Evolutionary conservation across 78 protist species (phyloP), one percentile per base, ranked within the genome.

Genomic region (Dictyostelium citrinum): DNA sequence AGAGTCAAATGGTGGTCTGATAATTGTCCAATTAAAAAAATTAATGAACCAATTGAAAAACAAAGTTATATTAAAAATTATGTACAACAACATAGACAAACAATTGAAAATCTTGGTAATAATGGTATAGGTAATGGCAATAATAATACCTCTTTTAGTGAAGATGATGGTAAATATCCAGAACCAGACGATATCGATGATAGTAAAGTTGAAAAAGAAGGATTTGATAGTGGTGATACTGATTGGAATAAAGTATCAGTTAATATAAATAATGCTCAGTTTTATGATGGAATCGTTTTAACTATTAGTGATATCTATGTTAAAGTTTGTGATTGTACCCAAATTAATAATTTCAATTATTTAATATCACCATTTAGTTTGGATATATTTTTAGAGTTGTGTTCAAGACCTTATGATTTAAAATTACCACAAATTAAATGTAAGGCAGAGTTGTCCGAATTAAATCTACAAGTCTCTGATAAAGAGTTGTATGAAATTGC

Each of bases 251-350:
- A 45, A 7, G 68, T 61, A 1, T 37, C 33, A 37, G 12, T 88
- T 5, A 88, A 88, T 78, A 35, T 88, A 1, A 88, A 88, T 61
- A 88, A 79, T 46, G 84, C 93, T 0, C 93, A 88, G 37, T 88
- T 88, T n/a, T 88, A 88, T 49, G 93, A 88, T 43, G 93, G 93
- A 43, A 68, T 88, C 11, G n/a, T 72, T 31, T 45, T 88, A 27
- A 70, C 51, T 3, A n/a, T 41, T 8, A 64, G 71, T 10, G 83
- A 75, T n/a, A 67, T 78, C 6, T 17, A 45, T 22, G 41, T 88
- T 8, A 88, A 75, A 49, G 72, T 88, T n/a, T 88, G 93, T 24
- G 68, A 67, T 17, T 78, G 70, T 33, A 61, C 93, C 1, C 60
- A 88, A 60, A 51, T 85, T 27, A 37, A 51, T 3, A 60, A 85